Base-by-base conservation (phyloP, 805 yeast genomes). In the Lachancea nothofagi region DNA sequence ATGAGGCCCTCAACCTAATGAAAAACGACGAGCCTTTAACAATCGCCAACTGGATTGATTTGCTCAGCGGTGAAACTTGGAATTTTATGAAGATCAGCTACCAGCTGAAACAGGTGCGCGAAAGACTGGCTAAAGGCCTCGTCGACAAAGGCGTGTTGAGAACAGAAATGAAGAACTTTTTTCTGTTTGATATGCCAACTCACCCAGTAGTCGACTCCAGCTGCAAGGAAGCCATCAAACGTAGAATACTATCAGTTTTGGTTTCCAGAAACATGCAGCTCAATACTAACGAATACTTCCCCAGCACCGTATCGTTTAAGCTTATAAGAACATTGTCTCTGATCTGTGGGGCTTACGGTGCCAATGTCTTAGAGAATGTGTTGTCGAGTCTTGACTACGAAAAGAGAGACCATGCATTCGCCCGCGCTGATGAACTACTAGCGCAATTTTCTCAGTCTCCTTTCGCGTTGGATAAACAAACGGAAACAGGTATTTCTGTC, bases 181-280 rank as follows among this genome's bases (percentile, higher is more conserved):
- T 93, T 55, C 69, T 93, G 39, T 93, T 93, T 54, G 98, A 93
- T 63, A 93, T 93, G 97, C 96, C 98, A 22, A 93, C 98, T 7
- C 98, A 94, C 64, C 98, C 98, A 6, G 77, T 93, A 10, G 82
- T 89, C 23, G 98, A 93, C 62, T 74, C 82, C 31, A 68, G 78
- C 48, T 80, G 95, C 36, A 93, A 93, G 64, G 95, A 86, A 50
- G 78, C 80, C 40, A 74, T 93, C 41, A 78, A 80, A 41, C 72
- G 78, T 43, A 75, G 97, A 53, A 77, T 87, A 20, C 67, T 88
- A 46, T 72, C 74, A 32, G 59, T 87, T 36, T 70, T 93, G 51
- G 78, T 86, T 6, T 70, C 81, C 25, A 78, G 95, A 64, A 83
- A 82, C 38, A 73, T 83, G 50, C 72, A 70, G 43, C 55, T 80